phyloP scores from a whole-genome alignment of 1,284 basidiomycete genomes.

The Lentinula novae-zelandiae region DNA sequence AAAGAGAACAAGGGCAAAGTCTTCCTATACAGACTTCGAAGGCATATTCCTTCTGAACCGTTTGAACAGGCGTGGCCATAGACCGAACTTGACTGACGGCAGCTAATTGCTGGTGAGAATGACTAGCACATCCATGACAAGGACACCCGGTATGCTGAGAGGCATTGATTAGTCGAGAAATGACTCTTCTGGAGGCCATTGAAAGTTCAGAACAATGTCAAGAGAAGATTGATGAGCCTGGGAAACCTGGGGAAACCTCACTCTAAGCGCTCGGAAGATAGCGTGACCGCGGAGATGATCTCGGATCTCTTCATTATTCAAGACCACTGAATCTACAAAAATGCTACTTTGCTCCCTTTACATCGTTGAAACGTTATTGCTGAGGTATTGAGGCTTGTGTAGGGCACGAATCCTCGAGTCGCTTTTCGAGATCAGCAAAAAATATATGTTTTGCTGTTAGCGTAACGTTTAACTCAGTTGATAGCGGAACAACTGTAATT shows the following conservation, averaged over 20 bases:
- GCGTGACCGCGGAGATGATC: background rate
- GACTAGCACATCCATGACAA: conserved; percentile 63
- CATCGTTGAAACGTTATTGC: no score
- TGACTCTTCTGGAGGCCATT: conserved; percentile 59
- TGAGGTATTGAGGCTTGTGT: no score
- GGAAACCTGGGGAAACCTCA: background rate
- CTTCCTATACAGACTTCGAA: conserved; percentile 69
- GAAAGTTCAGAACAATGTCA: conserved; percentile 12
- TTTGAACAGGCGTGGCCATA: conserved; percentile 83
- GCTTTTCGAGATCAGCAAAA: no score
- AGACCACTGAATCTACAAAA: no score
- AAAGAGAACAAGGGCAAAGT: background rate
- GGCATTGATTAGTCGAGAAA: conserved; percentile 67
- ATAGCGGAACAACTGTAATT: no score
- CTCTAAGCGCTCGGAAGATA: background rate
- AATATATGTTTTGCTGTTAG: no score
- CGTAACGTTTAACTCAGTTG: no score
- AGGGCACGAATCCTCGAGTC: no score
- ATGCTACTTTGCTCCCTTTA: no score
- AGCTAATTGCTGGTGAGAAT: conserved; percentile 38
- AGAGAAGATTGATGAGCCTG: background rate
- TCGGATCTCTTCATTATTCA: no score
- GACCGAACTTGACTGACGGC: conserved; percentile 62
- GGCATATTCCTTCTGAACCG: conserved; percentile 86
- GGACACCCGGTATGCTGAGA: conserved; percentile 73